phyloP scores from a whole-genome alignment of 2,329 filamentous ascomycete genomes.

The Atkinsonella texensis region DNA sequence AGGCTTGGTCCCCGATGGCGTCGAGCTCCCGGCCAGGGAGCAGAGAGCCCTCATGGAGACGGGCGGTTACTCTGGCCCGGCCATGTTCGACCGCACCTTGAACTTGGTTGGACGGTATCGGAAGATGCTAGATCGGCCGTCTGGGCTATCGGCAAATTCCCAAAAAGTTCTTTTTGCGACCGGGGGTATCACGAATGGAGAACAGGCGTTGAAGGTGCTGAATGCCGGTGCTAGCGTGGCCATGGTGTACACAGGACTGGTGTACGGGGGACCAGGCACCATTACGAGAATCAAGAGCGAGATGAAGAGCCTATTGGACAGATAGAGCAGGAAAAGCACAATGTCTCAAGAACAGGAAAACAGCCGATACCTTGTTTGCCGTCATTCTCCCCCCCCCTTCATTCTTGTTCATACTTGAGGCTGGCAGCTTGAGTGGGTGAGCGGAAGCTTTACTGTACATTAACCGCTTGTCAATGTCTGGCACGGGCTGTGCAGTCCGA shows the following conservation, averaged over 20 bases:
- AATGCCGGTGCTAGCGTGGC: slow-evolving; percentile 84
- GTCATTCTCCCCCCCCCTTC: not conserved
- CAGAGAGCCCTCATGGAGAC: slow-evolving; percentile 57
- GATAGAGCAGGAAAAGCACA: not conserved
- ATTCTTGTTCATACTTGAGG: not conserved
- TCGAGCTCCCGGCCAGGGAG: slow-evolving; percentile 54
- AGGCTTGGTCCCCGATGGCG: slow-evolving; percentile 55
- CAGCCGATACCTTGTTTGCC: not conserved
- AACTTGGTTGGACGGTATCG: slow-evolving; percentile 72
- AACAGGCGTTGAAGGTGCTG: slow-evolving; percentile 69
- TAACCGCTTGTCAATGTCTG: not conserved
- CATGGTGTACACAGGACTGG: slow-evolving; percentile 75
- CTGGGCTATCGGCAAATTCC: slow-evolving; percentile 14
- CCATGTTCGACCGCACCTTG: slow-evolving; percentile 72
- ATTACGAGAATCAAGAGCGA: slow-evolving; percentile 53
- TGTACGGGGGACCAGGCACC: slow-evolving; percentile 53
- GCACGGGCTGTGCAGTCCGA: not conserved
- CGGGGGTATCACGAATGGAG: slow-evolving; percentile 81
- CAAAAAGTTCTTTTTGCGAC: slow-evolving; percentile 86
- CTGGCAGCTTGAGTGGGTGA: not conserved
- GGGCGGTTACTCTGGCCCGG: slow-evolving; percentile 84
- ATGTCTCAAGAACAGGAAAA: not conserved
- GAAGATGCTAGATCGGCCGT: slow-evolving; percentile 44
- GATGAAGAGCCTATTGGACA: slow-evolving; percentile 31
- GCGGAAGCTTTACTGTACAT: not conserved